Evolutionary conservation across 768 basidiomycete species (phyloP).

Genomic region (Leccinum variicolor): DNA sequence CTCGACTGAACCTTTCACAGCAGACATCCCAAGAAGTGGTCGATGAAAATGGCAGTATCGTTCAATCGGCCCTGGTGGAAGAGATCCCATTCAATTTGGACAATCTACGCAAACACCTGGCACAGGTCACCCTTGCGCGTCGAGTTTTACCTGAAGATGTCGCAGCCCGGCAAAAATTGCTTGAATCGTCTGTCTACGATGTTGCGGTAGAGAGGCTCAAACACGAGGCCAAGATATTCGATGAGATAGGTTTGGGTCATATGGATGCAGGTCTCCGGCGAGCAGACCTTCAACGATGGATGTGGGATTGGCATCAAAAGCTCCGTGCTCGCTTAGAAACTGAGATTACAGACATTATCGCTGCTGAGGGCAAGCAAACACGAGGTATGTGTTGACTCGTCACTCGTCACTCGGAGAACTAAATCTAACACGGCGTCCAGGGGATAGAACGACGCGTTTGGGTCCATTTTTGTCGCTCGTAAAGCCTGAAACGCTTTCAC

Average conservation of each 20-base stretch:
- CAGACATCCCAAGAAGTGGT: neutral
- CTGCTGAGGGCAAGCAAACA: conserved; percentile 31
- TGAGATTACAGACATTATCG: conserved; percentile 47
- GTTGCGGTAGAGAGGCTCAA: conserved; percentile 52
- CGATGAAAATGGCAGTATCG: conserved; percentile 3
- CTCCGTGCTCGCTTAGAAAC: conserved; percentile 48
- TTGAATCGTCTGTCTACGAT: conserved; percentile 47
- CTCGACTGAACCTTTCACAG: conserved; percentile 6
- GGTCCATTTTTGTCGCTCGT: conserved; percentile 76
- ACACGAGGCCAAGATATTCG: conserved; percentile 57
- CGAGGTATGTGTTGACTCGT: conserved; percentile 16
- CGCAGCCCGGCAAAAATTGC: conserved; percentile 54
- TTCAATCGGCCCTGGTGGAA: conserved; percentile 18
- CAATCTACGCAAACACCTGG: conserved; percentile 66
- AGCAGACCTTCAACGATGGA: conserved; percentile 64
- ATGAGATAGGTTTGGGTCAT: conserved; percentile 52
- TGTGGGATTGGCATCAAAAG: conserved; percentile 82
- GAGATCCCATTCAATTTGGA: conserved; percentile 75
- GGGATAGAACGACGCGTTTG: conserved; percentile 32
- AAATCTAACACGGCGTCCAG: neutral
- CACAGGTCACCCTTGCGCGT: conserved; percentile 58
- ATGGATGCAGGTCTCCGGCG: conserved; percentile 41
- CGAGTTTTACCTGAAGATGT: conserved; percentile 63
- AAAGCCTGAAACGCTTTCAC: conserved; percentile 72
- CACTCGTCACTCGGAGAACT: neutral